Base-by-base conservation (phyloP, 2,329 filamentous ascomycete species). In the Cryphonectria carpinicola region DNA sequence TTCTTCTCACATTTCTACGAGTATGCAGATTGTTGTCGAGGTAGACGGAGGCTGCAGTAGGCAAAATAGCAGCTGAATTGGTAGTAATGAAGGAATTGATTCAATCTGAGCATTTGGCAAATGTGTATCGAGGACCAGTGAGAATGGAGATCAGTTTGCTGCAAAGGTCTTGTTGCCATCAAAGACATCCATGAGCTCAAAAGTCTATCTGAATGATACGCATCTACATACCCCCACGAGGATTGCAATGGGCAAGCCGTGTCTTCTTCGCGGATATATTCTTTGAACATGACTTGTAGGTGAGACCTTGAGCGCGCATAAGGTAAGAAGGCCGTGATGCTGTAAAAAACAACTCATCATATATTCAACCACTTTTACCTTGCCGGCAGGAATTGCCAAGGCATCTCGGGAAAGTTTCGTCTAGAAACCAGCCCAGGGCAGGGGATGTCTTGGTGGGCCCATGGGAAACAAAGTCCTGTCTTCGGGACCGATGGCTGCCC, bases 401-500 rank as follows among this genome's bases (percentile, higher is more conserved):
- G n/a, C 2, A 32, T 5, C 4, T 28, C 25, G 17, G 52, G 1
- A 10, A 32, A 14, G 13, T 1, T 17, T 56, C 25, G 52, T 28
- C 6, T 56, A 56, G 1, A 13, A 4, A 52, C 49, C n/a, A 11
- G n/a, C 10, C 10, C 7, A 25, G 22, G n/a, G 10, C n/a, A n/a
- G n/a, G n/a, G n/a, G n/a, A 17, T 52, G 22, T 25, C 22, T 32
- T 49, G 43, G 43, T 41, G 43, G 8, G 49, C 22, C 19, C 19
- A 49, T 7, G 46, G 8, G 22, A 52, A 25, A 13, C 3, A 25
- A n/a, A 52, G 22, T 52, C 22, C 35, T 41, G 11, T 13, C 39
- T n/a, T 67, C 70, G 70, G 70, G 65, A 72, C 68, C 68, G 61
- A 72, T 49, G 13, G 6, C 3, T 49, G 4, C 3, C 2, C 22